phyloP scores from a whole-genome alignment of 2,329 filamentous ascomycete species.

The Aspergillus tubingensis region DNA sequence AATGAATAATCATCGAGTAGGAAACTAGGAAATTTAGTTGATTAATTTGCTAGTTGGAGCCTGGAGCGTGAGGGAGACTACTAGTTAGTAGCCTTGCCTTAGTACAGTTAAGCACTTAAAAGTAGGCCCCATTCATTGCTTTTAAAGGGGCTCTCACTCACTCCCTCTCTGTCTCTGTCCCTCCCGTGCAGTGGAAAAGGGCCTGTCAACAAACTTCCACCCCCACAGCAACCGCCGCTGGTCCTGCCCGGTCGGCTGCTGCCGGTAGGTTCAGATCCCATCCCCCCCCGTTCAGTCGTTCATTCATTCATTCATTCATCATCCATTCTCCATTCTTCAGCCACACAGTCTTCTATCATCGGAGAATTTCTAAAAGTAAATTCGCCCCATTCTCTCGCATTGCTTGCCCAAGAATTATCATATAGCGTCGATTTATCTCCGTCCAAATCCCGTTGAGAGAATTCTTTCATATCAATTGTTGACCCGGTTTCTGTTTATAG shows the following conservation, averaged over 20 bases:
- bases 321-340: background rate
- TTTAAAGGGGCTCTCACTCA: background rate
- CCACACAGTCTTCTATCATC: background rate
- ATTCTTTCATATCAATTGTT: background rate
- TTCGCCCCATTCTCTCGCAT: background rate
- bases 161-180: background rate
- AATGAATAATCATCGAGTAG: background rate
- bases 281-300: too few species aligned
- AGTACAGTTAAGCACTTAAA: too few species aligned
- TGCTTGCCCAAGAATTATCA: background rate
- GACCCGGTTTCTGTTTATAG: background rate
- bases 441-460: background rate
- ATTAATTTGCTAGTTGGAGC: background rate
- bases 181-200: background rate
- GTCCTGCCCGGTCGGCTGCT: conserved; percentile 10
- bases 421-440: background rate
- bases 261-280: conserved; percentile 3
- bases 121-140: background rate
- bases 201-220: conserved; percentile 25
- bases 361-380: background rate
- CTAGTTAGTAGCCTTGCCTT: too few species aligned
- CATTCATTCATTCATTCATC: background rate
- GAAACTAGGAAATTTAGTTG: background rate
- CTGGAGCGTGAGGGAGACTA: too few species aligned
- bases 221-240: conserved; percentile 29